phyloP scores from a whole-genome alignment of 345 rosid genomes.

The Arabidopsis thaliana region DNA sequence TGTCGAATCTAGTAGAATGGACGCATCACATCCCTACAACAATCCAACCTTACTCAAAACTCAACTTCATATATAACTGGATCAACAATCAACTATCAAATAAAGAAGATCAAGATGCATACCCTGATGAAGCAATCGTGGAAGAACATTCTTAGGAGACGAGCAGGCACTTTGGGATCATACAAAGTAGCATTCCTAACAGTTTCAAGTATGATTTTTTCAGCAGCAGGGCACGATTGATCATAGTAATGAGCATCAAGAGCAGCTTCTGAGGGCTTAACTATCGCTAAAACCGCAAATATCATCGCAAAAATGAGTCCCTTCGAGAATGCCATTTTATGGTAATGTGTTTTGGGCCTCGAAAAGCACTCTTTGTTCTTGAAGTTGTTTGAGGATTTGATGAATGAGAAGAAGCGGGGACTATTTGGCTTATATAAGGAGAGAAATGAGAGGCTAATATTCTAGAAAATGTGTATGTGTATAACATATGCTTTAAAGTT shows the following conservation, averaged over 20 bases:
- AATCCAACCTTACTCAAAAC: not conserved
- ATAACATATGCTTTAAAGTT: slow-evolving; percentile 62
- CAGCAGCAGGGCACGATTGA: slow-evolving; percentile 71
- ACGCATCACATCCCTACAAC: slow-evolving; percentile 85
- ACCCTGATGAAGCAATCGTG: slow-evolving; percentile 93
- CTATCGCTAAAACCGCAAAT: slow-evolving; percentile 37
- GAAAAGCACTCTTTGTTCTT: not conserved
- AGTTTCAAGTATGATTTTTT: slow-evolving; percentile 63
- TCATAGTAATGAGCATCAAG: slow-evolving; percentile 66
- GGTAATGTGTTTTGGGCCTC: slow-evolving; percentile 30
- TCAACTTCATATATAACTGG: not conserved
- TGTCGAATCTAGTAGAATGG: slow-evolving; percentile 69
- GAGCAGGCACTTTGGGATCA: slow-evolving; percentile 86
- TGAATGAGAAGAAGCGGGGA: slow-evolving; percentile 24
- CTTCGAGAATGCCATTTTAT: slow-evolving; percentile 37
- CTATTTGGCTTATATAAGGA: slow-evolving; percentile 41
- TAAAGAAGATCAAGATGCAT: slow-evolving; percentile 22
- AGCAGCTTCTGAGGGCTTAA: slow-evolving; percentile 46
- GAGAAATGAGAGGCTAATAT: slow-evolving; percentile 1
- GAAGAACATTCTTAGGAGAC: slow-evolving; percentile 85
- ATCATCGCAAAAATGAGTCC: slow-evolving; percentile 11
- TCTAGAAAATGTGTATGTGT: slow-evolving; percentile 35
- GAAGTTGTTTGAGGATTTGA: slow-evolving; percentile 29
- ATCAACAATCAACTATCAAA: not conserved
- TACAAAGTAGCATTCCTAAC: slow-evolving; percentile 61